Percentiles rank a stretch among this genome's conserved stretches.
Evolutionary conservation across 169 alveolate genomes (phyloP).

Genomic region (Babesia caballi): DNA sequence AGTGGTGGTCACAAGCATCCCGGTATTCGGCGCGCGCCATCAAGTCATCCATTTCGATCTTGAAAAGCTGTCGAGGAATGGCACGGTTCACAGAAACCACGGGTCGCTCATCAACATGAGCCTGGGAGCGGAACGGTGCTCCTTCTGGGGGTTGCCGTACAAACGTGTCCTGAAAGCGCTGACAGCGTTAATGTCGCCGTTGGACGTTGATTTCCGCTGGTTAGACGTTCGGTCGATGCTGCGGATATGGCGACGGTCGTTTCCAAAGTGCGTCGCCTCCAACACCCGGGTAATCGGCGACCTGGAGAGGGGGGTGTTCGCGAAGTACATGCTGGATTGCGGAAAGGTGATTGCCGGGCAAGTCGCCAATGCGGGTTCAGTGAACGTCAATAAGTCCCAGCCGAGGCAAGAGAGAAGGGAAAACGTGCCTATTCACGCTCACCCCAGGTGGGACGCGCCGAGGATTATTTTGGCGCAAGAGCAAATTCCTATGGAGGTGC

Average conservation of each 20-base stretch:
- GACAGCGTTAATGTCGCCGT: not conserved
- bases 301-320: conserved; percentile 2
- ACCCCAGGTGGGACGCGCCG: too few species aligned
- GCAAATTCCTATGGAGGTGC: too few species aligned
- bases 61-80: not conserved
- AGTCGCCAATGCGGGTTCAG: too few species aligned
- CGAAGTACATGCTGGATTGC: conserved; percentile 4
- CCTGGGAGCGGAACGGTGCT: conserved; percentile 6
- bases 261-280: not conserved
- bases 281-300: not conserved
- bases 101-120: not conserved
- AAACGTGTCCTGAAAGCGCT: not conserved
- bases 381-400: too few species aligned
- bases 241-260: not conserved
- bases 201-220: not conserved
- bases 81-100: not conserved
- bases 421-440: too few species aligned
- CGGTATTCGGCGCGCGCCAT: conserved; percentile 6
- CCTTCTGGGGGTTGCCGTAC: not conserved
- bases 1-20: not conserved
- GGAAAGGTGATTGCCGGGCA: too few species aligned
- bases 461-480: too few species aligned
- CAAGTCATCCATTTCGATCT: not conserved
- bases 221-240: not conserved
- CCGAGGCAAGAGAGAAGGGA: too few species aligned